Conservation (phyloP, 1,284 basidiomycete species). For the Microbotryum silenes-acaulis region DNA sequence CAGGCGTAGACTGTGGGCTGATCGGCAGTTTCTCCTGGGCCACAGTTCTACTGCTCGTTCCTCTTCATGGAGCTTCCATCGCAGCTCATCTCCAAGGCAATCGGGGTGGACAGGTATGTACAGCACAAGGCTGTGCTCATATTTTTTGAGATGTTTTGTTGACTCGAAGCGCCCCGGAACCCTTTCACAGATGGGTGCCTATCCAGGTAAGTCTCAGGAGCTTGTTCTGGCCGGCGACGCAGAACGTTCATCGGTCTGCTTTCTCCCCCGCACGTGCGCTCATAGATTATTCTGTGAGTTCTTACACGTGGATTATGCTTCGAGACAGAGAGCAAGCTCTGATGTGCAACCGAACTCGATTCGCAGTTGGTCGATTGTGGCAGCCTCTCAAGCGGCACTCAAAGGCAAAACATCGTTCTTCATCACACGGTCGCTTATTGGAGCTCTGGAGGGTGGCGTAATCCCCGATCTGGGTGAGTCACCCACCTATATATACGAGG, state of each 20-base stretch:
- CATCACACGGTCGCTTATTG: slow-evolving; percentile 5
- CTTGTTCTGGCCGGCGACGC: no score
- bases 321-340: no score
- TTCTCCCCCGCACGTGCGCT: no score
- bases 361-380: slow-evolving; percentile 37
- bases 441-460: slow-evolving; percentile 12
- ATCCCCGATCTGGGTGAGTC: slow-evolving; percentile 11
- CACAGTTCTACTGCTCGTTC: slow-evolving; percentile 5
- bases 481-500: neutral
- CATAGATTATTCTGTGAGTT: no score
- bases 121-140: neutral
- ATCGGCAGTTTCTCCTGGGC: neutral
- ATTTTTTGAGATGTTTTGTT: no score
- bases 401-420: slow-evolving; percentile 22
- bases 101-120: slow-evolving; percentile 38
- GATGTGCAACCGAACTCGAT: no score
- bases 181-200: slow-evolving; percentile 31
- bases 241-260: no score
- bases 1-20: neutral
- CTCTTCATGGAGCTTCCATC: slow-evolving; percentile 24
- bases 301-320: no score
- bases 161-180: neutral
- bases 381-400: slow-evolving; percentile 36
- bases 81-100: slow-evolving; percentile 40
- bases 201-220: slow-evolving; percentile 21